These are phyloP conservation scores for Ogataea parapolymorpha DNA, from an alignment of 805 yeast species.

Conservation along the genomic window DNA sequence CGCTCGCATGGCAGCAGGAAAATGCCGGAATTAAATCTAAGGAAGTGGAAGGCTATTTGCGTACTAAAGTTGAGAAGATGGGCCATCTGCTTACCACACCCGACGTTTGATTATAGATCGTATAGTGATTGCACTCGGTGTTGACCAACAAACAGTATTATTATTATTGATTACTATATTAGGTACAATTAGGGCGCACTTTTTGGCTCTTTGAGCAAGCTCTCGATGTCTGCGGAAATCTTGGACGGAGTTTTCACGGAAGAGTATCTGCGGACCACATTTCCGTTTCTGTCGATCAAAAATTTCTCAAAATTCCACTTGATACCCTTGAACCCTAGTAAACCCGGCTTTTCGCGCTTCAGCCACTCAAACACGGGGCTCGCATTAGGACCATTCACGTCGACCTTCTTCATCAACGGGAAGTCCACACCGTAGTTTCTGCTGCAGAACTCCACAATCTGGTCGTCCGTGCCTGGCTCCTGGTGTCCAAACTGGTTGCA, in stretches of 20 bases:
- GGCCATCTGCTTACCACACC: constrained; percentile 77
- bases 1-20: constrained; percentile 77
- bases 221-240: constrained; percentile 57
- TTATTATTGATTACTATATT: background rate
- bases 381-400: constrained; percentile 81
- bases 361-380: constrained; percentile 79
- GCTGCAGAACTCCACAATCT: constrained; percentile 69
- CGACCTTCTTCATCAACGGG: constrained; percentile 82
- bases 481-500: constrained; percentile 86
- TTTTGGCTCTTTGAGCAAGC: constrained; percentile 39
- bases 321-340: constrained; percentile 67
- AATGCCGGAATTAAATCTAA: constrained; percentile 68
- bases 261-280: constrained; percentile 50
- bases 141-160: background rate
- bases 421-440: constrained; percentile 86
- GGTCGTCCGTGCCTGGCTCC: constrained; percentile 68
- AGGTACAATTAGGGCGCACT: background rate
- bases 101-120: constrained; percentile 1
- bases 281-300: constrained; percentile 50
- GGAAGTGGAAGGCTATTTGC: constrained; percentile 89
- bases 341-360: constrained; percentile 56
- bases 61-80: constrained; percentile 95
- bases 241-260: constrained; percentile 66
- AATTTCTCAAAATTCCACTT: constrained; percentile 64
- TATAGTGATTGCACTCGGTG: background rate